phyloP scores from a whole-genome alignment of 2,329 filamentous ascomycete genomes.

The Aspergillus pseudoviridinutans region DNA sequence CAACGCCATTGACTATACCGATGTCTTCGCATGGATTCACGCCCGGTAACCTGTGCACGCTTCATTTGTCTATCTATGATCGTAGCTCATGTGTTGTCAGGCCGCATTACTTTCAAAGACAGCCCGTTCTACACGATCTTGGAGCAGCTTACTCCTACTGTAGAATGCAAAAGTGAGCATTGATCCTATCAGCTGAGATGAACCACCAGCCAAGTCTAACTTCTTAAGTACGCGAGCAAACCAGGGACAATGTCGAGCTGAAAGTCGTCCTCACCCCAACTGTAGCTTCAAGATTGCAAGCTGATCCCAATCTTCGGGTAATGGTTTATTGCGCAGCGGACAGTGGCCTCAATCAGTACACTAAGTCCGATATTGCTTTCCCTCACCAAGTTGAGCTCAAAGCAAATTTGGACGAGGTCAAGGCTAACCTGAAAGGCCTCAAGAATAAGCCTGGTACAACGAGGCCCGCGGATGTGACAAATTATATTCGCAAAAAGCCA shows the following conservation, averaged over 20 bases:
- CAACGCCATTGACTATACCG: constrained; percentile 23
- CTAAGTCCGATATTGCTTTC: constrained; percentile 70
- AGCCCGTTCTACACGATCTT: constrained; percentile 82
- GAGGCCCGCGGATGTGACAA: constrained; percentile 85
- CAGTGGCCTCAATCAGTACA: constrained; percentile 53
- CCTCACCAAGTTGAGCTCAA: constrained; percentile 90
- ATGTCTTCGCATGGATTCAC: constrained; percentile 28
- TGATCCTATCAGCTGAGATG: not conserved
- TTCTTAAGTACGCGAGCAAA: constrained; percentile 53
- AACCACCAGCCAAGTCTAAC: constrained; percentile 12
- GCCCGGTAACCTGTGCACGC: constrained; percentile 21
- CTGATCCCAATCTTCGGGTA: constrained; percentile 62
- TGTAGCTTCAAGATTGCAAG: constrained; percentile 53
- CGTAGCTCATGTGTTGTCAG: constrained; percentile 36
- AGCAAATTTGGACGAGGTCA: constrained; percentile 81
- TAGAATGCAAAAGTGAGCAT: constrained; percentile 68
- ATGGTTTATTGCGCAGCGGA: constrained; percentile 81
- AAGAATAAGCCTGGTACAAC: constrained; percentile 97
- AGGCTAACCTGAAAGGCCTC: constrained; percentile 86
- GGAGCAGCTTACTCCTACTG: constrained; percentile 60
- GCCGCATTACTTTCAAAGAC: constrained; percentile 58
- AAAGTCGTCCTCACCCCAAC: constrained; percentile 55
- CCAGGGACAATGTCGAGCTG: constrained; percentile 56
- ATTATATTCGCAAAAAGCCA: constrained; percentile 62
- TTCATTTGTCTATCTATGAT: not conserved